These are phyloP conservation scores for Lotmaria passim DNA, from an alignment of 208 protist genomes.

Conservation along the genomic window DNA sequence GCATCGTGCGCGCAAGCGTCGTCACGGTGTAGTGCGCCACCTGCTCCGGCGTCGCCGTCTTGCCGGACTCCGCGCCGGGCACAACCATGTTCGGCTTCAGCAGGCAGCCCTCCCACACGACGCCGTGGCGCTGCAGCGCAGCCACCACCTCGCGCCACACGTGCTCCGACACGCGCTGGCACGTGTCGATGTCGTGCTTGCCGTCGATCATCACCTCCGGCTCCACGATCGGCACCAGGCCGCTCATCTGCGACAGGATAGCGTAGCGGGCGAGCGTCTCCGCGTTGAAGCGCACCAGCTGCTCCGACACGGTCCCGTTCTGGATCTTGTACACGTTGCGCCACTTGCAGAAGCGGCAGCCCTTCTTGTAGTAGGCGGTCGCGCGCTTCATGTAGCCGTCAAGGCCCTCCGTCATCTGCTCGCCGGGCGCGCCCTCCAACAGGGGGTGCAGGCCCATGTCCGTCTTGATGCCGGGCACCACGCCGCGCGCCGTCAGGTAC, in stretches of 20 bases:
- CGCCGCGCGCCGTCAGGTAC: conserved; percentile 73
- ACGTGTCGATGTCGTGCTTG: conserved; percentile 91
- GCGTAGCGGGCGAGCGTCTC: conserved; percentile 95
- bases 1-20: conserved; percentile 92
- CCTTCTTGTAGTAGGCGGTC: conserved; percentile 93
- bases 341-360: conserved; percentile 98
- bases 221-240: conserved; percentile 98
- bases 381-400: conserved; percentile 92
- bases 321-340: conserved; percentile 94
- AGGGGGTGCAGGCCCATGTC: conserved; percentile 86
- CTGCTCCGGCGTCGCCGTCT: conserved; percentile 73
- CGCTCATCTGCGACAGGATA: conserved; percentile 94
- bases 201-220: conserved; percentile 97
- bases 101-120: conserved; percentile 94
- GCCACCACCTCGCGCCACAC: conserved; percentile 76
- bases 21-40: conserved; percentile 90
- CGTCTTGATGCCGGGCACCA: conserved; percentile 96
- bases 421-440: conserved; percentile 86
- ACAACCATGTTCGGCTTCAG: conserved; percentile 99
- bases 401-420: conserved; percentile 96
- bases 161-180: conserved; percentile 83
- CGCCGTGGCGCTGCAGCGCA: conserved; percentile 93
- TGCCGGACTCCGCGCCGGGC: conserved; percentile 78
- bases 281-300: conserved; percentile 93
- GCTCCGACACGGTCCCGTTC: conserved; percentile 89